phyloP scores from a whole-genome alignment of 805 yeast species.

The Trichomonascus vanleenenianus region DNA sequence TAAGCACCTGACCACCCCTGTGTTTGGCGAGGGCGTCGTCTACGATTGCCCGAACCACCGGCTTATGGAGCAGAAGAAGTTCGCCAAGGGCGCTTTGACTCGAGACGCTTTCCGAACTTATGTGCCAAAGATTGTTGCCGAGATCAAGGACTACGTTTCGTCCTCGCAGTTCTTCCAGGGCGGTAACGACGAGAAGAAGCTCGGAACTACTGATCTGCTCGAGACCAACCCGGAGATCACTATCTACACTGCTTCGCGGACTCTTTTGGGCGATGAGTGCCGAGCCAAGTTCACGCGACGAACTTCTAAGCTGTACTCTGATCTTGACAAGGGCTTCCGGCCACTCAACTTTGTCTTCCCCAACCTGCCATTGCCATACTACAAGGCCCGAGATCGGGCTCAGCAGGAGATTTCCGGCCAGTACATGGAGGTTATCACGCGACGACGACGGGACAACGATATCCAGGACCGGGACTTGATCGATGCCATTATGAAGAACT shows the following conservation, averaged over 20 bases:
- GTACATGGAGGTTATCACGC: slow-evolving; percentile 67
- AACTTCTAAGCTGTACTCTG: slow-evolving; percentile 80
- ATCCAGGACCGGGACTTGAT: slow-evolving; percentile 80
- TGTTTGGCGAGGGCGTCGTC: slow-evolving; percentile 94
- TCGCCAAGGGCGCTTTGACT: slow-evolving; percentile 84
- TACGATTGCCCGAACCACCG: slow-evolving; percentile 93
- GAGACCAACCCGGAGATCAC: slow-evolving; percentile 90
- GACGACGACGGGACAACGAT: slow-evolving; percentile 71
- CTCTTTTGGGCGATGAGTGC: slow-evolving; percentile 86
- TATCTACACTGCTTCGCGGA: slow-evolving; percentile 90
- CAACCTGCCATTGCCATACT: slow-evolving; percentile 79
- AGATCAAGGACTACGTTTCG: slow-evolving; percentile 58
- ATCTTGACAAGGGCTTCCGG: slow-evolving; percentile 93
- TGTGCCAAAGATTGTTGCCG: slow-evolving; percentile 83
- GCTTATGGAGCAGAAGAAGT: slow-evolving; percentile 97
- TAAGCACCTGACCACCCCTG: slow-evolving; percentile 96
- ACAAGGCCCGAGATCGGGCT: slow-evolving; percentile 79
- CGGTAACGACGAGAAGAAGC: slow-evolving; percentile 27
- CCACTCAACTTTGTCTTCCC: slow-evolving; percentile 96
- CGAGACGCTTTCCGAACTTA: slow-evolving; percentile 74
- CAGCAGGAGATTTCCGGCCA: slow-evolving; percentile 74
- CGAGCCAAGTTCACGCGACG: slow-evolving; percentile 72
- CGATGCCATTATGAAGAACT: slow-evolving; percentile 74
- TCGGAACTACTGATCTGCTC: slow-evolving; percentile 43
- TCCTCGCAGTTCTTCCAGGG: slow-evolving; percentile 40